Evolutionary conservation across 139 green algal genomes (phyloP), one percentile per base, ranked within the genome.

Genomic region (Chlamydomonas incerta): DNA sequence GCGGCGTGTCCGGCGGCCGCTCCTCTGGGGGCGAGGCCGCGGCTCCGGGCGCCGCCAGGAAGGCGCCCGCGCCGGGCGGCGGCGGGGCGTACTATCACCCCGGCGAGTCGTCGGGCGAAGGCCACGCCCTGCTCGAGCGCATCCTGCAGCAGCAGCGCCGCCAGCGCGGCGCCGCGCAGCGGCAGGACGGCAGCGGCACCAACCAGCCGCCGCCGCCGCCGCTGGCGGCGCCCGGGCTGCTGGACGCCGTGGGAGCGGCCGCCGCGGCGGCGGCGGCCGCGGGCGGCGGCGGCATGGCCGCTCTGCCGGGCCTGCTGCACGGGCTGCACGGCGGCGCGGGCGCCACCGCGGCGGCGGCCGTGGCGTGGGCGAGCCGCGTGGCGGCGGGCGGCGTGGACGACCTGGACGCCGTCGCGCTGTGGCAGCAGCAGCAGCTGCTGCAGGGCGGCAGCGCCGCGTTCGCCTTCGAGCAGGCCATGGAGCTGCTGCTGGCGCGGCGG

Each of bases 91-190:
- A 60, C 50, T 85, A 76, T 50, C 31, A 70, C 23, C 80, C 66
- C 28, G 66, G 66, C 50, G 67, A 76, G 18, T 17, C 79, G 1
- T 66, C 67, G 31, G 67, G 68, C 11, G 68, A 20, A 2, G 34
- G 66, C 23, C 80, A 85, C 29, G 47, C 68, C 47, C 33, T 76
- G 52, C 31, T 85, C 10, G 67, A 69, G 26, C 47, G 31, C 46
- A 85, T 85, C 23, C 52, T 85, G 50, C 67, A 62, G 80, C 67
- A 76, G 80, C 80, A 85, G 33, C 80, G 66, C 33, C 50, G 63
- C 8, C 29, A 67, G 1, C 80, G 67, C 24, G 80, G 8, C 28
- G n/a, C n/a, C 20, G n/a, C 57, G 34, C 26, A 24, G 24, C 80
- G 31, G 37, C 77, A 74, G 34, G 77, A 74, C 37, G 46, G 77